Evolutionary conservation across 2,329 filamentous ascomycete genomes (phyloP), one percentile per base, ranked within the genome.

Genomic region (Exophiala sp.): DNA sequence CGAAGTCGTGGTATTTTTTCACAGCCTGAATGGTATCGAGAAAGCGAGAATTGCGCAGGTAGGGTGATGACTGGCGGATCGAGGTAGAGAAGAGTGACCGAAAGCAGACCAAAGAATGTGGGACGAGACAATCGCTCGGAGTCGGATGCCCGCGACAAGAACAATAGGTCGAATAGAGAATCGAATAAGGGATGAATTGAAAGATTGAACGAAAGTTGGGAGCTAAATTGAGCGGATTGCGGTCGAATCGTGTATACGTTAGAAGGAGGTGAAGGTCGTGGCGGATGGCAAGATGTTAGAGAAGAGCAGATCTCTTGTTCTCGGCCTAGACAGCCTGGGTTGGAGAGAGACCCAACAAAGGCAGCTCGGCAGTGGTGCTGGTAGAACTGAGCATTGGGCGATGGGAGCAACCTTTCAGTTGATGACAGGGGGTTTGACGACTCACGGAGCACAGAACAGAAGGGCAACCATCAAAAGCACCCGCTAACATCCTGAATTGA

Each of bases 61-160:
- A 32, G 37, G 29, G 6, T 30, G 30, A 7, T 30, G 30, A 50
- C 19, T 22, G 30, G 43, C 35, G 39, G 51, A 38, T 29, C 23
- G 46, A 18, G 21, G 42, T 38, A 46, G 42, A 32, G 29, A 42
- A 19, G 24, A n/a, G 47, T 53, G 50, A 32, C 48, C 44, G 38
- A 50, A 51, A 53, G 30, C 43, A 53, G 52, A 46, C 34, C 18
- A 55, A 55, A 44, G 55, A 55, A 55, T 58, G 49, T 54, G 52
- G 47, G 37, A 53, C 30, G 44, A 43, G 37, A 44, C 48, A 34
- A 42, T 16, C 10, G 10, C 13, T 24, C 39, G 24, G 16, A 8
- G 14, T 18, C 6, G 23, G 19, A 8, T 24, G 16, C 40, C 23
- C 18, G 24, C 24, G 32, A 11, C 40, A 48, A 42, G 35, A 37